Base-by-base conservation (phyloP, 495 filamentous ascomycete genomes). In the Chaetomidium leptoderma region DNA sequence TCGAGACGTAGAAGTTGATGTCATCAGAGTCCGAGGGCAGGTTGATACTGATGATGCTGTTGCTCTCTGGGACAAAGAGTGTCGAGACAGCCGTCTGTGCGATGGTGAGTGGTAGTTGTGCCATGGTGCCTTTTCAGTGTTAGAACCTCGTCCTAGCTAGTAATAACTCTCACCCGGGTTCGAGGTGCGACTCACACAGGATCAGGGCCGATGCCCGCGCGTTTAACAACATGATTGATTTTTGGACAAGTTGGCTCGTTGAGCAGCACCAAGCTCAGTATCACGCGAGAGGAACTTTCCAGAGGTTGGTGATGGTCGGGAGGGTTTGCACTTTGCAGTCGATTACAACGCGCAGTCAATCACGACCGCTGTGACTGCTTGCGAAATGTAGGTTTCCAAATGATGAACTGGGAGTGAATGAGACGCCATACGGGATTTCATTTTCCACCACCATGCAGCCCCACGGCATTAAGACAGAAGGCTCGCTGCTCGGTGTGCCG, bases 1-100 rank as follows among this genome's bases (percentile, higher is more conserved):
- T 50, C 13, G 45, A 26, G 33, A 71, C 17, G 44, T 58, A 66
- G 29, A 71, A 62, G 66, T 69, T 68, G 62, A 71, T 53, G 40
- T 71, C 66, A 23, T 67, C 46, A 0, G 68, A 65, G 40, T 57
- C 37, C 4, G 61, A 55, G 5, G 64, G 57, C 11, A 71, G 24
- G 57, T 69, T 63, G 59, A 71, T 23, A 47, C 58, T 42, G 26
- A 67, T 58, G 17, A 55, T 49, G 39, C 59, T 69, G 51, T 62
- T 53, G 29, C 55, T 62, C 11, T 69, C 62, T 4, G 37, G 53
- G 39, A 66, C 52, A 46, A 57, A 63, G 45, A 69, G 39, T 2
- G 57, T 64, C 0, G 63, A 66, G 33, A 62, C 50, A 10, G 53
- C 53, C 14, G 17, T 45, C 39, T 60, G 51, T 0, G 60, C 53